phyloP scores from a whole-genome alignment of 768 basidiomycete genomes.

The Lenzites betulinus region DNA sequence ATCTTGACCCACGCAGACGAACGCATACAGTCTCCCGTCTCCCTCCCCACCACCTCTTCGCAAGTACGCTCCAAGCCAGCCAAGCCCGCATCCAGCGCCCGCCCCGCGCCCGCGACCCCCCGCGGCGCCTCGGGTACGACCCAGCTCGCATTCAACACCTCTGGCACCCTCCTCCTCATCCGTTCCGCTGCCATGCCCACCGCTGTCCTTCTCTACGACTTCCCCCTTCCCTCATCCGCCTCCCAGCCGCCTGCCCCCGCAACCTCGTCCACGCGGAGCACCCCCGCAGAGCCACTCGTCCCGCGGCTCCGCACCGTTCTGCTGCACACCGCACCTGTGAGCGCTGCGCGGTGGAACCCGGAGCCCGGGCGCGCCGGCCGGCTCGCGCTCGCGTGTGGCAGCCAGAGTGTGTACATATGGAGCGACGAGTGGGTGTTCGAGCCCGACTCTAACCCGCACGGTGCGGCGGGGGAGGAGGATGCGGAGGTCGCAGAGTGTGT shows the following conservation, averaged over 20 bases:
- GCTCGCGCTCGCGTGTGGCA: conserved; percentile 67
- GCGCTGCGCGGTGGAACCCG: conserved; percentile 81
- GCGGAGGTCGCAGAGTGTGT: conserved; percentile 88
- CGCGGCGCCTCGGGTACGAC: conserved; percentile 34
- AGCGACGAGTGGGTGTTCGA: conserved; percentile 79
- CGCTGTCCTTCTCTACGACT: conserved; percentile 21
- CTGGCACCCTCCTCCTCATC: conserved; percentile 70
- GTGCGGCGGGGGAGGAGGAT: conserved; percentile 47
- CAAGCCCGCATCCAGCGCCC: conserved; percentile 38
- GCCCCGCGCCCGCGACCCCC: conserved; percentile 39
- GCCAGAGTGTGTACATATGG: conserved; percentile 72
- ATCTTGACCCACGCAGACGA: conserved; percentile 51
- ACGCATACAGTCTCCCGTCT: conserved; percentile 56
- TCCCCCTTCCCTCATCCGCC: conserved; percentile 7
- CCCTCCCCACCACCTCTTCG: conserved; percentile 46
- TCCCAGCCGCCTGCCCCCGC: not conserved
- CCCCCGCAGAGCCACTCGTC: conserved; percentile 34
- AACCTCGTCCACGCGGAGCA: not conserved
- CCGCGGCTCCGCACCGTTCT: conserved; percentile 70
- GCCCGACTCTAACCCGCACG: not conserved
- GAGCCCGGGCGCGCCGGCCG: conserved; percentile 67
- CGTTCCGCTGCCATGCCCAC: conserved; percentile 54
- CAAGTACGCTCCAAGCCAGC: conserved; percentile 58
- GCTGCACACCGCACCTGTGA: conserved; percentile 61
- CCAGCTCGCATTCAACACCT: conserved; percentile 82